Percentiles rank a stretch among this genome's conserved stretches.
Conservation (phyloP, 768 basidiomycete species). For the Boletus fagicola region DNA sequence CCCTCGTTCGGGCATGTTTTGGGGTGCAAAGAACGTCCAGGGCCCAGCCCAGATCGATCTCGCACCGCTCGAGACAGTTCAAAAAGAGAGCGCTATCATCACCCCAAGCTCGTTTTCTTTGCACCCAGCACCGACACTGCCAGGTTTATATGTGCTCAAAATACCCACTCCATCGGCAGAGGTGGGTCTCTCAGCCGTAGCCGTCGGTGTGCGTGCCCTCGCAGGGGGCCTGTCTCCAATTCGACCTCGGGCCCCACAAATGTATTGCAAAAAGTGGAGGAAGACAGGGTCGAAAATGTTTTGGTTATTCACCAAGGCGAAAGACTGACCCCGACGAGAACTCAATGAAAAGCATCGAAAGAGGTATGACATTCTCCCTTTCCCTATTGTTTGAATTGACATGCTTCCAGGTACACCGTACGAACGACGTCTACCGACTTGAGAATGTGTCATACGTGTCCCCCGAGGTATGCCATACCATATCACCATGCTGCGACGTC, state of each 20-base stretch:
- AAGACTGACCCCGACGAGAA: constrained; percentile 35
- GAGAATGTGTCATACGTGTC: constrained; percentile 38
- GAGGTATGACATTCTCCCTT: constrained; percentile 34
- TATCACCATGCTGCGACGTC: constrained; percentile 10
- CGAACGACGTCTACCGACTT: constrained; percentile 52
- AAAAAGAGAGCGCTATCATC: constrained; percentile 13
- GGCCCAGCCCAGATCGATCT: constrained; percentile 17
- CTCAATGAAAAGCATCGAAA: constrained; percentile 45
- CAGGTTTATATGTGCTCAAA: constrained; percentile 37
- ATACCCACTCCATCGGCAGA: constrained; percentile 18
- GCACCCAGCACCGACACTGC: constrained; percentile 42
- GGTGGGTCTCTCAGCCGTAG: constrained; percentile 15
- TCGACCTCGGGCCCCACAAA: constrained; percentile 46
- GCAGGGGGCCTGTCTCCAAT: constrained; percentile 6
- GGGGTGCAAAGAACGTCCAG: constrained; percentile 14
- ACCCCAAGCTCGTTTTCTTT: constrained; percentile 44
- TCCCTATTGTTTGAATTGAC: not conserved
- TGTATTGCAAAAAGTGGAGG: constrained; percentile 48
- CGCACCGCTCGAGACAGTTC: constrained; percentile 9
- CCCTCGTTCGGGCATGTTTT: constrained; percentile 14
- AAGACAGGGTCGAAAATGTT: constrained; percentile 53
- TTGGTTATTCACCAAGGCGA: constrained; percentile 41
- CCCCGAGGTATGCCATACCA: constrained; percentile 1
- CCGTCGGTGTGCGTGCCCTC: not conserved
- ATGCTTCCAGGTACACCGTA: constrained; percentile 46